A percentile compares a stretch with the other conserved stretches of the same genome.
Evolutionary conservation across 2,329 filamentous ascomycete species (phyloP).

Genomic region (Ambrosiella beaveri): DNA sequence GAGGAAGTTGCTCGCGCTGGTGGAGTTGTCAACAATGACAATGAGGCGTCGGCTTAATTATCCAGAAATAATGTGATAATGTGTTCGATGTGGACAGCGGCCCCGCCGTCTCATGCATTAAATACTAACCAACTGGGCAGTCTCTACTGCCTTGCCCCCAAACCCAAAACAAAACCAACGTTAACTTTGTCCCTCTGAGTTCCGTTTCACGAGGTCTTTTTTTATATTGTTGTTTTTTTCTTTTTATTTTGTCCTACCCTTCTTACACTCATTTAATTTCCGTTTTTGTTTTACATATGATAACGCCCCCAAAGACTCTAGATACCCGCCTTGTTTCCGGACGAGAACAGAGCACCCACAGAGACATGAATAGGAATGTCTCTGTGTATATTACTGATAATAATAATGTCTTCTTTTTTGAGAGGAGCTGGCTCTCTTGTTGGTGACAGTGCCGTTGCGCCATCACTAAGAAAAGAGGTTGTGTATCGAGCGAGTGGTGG

Average conservation of each 20-base stretch:
- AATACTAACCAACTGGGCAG: too few relatives aligned
- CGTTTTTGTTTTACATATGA: slow-evolving; percentile 6
- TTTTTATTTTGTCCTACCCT: slow-evolving; percentile 2
- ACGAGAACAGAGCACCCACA: slow-evolving; percentile 1
- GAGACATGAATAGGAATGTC: background rate
- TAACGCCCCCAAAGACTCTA: slow-evolving; percentile 2
- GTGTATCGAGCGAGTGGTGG: slow-evolving; percentile 20
- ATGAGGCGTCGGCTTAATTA: background rate
- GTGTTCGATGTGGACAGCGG: too few relatives aligned
- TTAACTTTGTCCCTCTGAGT: background rate
- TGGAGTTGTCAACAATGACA: too few relatives aligned
- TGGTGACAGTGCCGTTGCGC: slow-evolving; percentile 30
- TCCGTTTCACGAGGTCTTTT: background rate
- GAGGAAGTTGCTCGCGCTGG: slow-evolving; percentile 19
- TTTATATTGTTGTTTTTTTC: background rate
- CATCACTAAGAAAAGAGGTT: slow-evolving; percentile 26
- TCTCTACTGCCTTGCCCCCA: too few relatives aligned
- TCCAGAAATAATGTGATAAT: background rate
- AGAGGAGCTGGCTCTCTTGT: slow-evolving; percentile 18
- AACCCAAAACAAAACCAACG: background rate
- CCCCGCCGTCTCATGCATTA: too few relatives aligned
- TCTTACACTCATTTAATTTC: background rate
- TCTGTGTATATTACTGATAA: background rate
- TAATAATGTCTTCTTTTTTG: slow-evolving; percentile 4
- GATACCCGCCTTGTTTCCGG: slow-evolving; percentile 6